Percentiles rank a stretch among this genome's conserved stretches.
These are phyloP conservation scores for Colletotrichum eremochloae DNA, from an alignment of 2,329 filamentous ascomycete species.

Conservation along the genomic window DNA sequence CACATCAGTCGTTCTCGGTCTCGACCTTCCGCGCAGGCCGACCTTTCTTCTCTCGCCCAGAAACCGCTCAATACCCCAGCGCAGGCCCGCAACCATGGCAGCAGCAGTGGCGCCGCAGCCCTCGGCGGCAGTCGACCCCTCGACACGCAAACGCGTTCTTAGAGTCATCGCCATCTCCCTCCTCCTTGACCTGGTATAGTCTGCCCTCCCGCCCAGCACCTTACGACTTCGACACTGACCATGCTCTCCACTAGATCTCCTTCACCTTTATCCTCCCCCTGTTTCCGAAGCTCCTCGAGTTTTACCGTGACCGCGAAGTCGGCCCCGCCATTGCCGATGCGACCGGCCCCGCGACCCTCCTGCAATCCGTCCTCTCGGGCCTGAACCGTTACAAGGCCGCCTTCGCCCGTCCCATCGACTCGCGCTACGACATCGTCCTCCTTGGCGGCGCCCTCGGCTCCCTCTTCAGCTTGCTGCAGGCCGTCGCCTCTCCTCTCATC, in stretches of 20 bases:
- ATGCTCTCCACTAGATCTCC: conserved; percentile 75
- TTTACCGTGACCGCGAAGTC: conserved; percentile 90
- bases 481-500: conserved; percentile 91
- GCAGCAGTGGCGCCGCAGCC: conserved; percentile 16
- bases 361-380: conserved; percentile 83
- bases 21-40: conserved; percentile 16
- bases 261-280: conserved; percentile 98
- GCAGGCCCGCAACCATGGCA: conserved; percentile 40
- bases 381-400: conserved; percentile 95
- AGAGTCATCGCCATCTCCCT: conserved; percentile 91
- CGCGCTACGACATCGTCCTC: conserved; percentile 95
- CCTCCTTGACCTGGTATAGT: conserved; percentile 89
- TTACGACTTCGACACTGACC: conserved; percentile 19
- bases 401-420: conserved; percentile 93
- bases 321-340: conserved; percentile 56
- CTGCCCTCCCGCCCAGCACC: conserved; percentile 32
- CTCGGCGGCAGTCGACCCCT: conserved; percentile 59
- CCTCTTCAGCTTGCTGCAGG: conserved; percentile 92
- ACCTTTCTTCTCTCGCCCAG: neutral
- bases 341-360: conserved; percentile 71
- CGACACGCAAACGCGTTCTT: conserved; percentile 82
- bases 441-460: conserved; percentile 94
- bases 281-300: conserved; percentile 94
- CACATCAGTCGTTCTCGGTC: neutral
- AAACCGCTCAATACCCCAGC: conserved; percentile 5